Evolutionary conservation across 768 basidiomycete genomes (phyloP).

Genomic region (Trametes cinnabarina): DNA sequence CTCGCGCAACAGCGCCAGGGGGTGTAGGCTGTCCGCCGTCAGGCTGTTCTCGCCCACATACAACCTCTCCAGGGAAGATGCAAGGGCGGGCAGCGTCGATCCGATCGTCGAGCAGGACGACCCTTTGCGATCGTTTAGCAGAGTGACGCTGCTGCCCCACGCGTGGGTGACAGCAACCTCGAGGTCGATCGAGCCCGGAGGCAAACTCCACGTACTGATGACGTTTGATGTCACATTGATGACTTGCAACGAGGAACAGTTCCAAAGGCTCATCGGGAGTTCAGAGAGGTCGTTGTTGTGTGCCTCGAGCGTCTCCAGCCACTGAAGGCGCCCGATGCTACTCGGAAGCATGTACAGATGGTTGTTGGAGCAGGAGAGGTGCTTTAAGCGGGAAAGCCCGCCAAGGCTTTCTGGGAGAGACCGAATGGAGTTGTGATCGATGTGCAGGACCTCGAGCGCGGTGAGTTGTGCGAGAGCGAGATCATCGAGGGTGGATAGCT

Average conservation of each 20-base stretch:
- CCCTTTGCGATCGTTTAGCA: conserved; percentile 41
- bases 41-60: conserved; percentile 90
- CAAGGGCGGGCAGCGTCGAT: conserved; percentile 53
- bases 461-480: conserved; percentile 68
- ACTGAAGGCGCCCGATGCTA: conserved; percentile 72
- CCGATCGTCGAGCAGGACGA: conserved; percentile 29
- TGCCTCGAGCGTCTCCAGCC: conserved; percentile 74
- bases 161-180: conserved; percentile 7
- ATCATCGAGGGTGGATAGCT: conserved; percentile 81
- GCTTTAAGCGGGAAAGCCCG: conserved; percentile 64
- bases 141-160: conserved; percentile 12
- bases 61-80: conserved; percentile 69
- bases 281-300: conserved; percentile 88
- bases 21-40: conserved; percentile 73
- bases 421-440: conserved; percentile 87
- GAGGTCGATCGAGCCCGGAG: conserved; percentile 35
- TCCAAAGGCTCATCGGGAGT: conserved; percentile 79
- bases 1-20: conserved; percentile 71
- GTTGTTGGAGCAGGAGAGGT: conserved; percentile 90
- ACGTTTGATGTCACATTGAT: conserved; percentile 92
- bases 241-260: conserved; percentile 64
- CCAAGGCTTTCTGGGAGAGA: conserved; percentile 82
- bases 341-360: conserved; percentile 72
- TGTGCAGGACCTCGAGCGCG: conserved; percentile 64
- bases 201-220: conserved; percentile 68